Percentiles rank a stretch among this genome's conserved stretches.
Conservation (phyloP, 208 protist species). For the Wallacemonas sp. region DNA sequence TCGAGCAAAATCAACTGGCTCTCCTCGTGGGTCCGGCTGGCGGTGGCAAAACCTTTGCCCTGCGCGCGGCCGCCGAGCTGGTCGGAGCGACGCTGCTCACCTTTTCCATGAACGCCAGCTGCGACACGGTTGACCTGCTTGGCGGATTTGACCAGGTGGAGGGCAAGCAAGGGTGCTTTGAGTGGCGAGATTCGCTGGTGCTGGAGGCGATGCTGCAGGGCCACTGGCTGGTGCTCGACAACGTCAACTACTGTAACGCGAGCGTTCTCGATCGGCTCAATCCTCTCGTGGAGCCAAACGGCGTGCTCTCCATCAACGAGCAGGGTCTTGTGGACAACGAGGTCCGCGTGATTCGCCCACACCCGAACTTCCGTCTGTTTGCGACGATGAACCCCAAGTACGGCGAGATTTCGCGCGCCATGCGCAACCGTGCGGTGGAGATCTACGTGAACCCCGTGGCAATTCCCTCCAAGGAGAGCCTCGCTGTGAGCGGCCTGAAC, state of each 20-base stretch:
- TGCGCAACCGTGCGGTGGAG: conserved; percentile 99
- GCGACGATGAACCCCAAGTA: conserved; percentile 97
- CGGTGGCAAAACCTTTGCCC: conserved; percentile 96
- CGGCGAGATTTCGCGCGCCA: conserved; percentile 99
- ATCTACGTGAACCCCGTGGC: conserved; percentile 86
- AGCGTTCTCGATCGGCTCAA: conserved; percentile 99
- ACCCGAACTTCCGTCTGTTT: conserved; percentile 99
- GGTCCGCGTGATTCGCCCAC: conserved; percentile 93
- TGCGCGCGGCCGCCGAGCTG: conserved; percentile 93
- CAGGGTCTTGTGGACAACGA: conserved; percentile 94
- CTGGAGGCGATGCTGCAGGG: conserved; percentile 95
- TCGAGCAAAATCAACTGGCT: conserved; percentile 94
- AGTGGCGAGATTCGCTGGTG: conserved; percentile 99
- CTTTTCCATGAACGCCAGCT: conserved; percentile 97
- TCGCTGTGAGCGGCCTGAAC: conserved; percentile 27
- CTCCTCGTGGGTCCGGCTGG: conserved; percentile 96
- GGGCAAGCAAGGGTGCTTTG: conserved; percentile 95
- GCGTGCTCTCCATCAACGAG: conserved; percentile 95
- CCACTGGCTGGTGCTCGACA: conserved; percentile 99
- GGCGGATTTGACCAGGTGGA: conserved; percentile 99
- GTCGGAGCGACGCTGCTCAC: conserved; percentile 92
- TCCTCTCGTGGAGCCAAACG: conserved; percentile 98
- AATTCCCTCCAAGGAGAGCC: conserved; percentile 76
- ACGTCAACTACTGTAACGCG: conserved; percentile 99
- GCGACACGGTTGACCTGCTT: conserved; percentile 99